These are phyloP conservation scores for Glycine soja DNA, from an alignment of 306 rosid species.

Conservation along the genomic window DNA sequence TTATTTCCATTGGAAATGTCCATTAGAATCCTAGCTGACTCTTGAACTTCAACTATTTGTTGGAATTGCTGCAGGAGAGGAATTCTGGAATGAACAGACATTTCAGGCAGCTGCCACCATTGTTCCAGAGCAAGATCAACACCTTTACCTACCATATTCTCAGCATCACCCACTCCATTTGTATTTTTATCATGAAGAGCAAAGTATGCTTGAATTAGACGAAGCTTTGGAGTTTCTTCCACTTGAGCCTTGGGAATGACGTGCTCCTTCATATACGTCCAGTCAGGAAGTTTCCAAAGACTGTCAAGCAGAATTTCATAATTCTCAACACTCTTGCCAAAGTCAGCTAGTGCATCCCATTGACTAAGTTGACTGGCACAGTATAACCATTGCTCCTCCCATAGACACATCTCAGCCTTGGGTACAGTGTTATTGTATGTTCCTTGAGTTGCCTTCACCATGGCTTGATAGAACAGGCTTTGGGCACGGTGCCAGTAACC, in stretches of 20 bases:
- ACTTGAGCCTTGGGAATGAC: constrained; percentile 99
- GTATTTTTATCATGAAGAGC: constrained; percentile 89
- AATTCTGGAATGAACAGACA: constrained; percentile 96
- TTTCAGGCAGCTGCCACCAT: constrained; percentile 99
- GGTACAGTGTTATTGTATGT: constrained; percentile 92
- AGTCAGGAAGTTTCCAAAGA: constrained; percentile 97
- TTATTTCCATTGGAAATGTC: constrained; percentile 93
- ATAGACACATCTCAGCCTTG: constrained; percentile 99
- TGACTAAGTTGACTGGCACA: constrained; percentile 97
- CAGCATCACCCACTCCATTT: constrained; percentile 94
- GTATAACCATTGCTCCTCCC: constrained; percentile 98
- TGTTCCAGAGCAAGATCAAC: constrained; percentile 97
- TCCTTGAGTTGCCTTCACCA: constrained; percentile 99
- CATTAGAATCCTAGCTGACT: constrained; percentile 78
- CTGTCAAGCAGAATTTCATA: constrained; percentile 93
- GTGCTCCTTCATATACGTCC: constrained; percentile 96
- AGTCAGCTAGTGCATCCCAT: constrained; percentile 96
- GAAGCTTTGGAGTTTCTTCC: constrained; percentile 96
- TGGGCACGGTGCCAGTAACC: constrained; percentile 99
- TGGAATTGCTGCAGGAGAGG: constrained; percentile 99
- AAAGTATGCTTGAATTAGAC: constrained; percentile 89
- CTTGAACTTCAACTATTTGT: constrained; percentile 98
- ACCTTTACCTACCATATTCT: constrained; percentile 87
- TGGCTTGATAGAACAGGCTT: constrained; percentile 96
- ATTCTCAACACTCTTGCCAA: constrained; percentile 95